Conservation (phyloP, 805 yeast genomes). For the Nakazawaea wyomingensis region DNA sequence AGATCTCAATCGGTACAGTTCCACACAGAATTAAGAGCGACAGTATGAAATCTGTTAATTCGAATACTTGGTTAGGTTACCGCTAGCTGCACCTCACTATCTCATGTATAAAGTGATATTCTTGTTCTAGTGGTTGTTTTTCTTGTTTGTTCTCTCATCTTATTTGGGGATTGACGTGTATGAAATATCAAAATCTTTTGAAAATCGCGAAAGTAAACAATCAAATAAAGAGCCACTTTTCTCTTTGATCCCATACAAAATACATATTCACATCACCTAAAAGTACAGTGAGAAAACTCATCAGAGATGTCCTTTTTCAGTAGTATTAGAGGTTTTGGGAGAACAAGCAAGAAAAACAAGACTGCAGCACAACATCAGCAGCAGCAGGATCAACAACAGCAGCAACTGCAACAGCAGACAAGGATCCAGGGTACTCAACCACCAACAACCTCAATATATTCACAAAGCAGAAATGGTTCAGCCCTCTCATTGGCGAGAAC, state of each 20-base stretch:
- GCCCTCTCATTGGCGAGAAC: conserved; percentile 42
- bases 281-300: too few species aligned
- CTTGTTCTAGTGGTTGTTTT: neutral
- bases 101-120: too few species aligned
- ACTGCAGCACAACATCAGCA: conserved; percentile 4
- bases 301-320: conserved; percentile 33
- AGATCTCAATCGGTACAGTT: too few species aligned
- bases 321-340: conserved; percentile 54
- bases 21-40: too few species aligned
- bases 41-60: too few species aligned
- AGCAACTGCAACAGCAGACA: conserved; percentile 16
- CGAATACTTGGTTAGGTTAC: too few species aligned
- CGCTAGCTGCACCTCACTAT: too few species aligned
- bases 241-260: neutral
- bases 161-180: neutral
- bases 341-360: conserved; percentile 33
- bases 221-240: too few species aligned
- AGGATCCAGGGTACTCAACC: conserved; percentile 18
- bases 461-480: conserved; percentile 37
- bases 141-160: neutral
- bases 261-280: too few species aligned
- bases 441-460: conserved; percentile 25
- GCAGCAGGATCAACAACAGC: conserved; percentile 15
- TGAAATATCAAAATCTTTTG: neutral
- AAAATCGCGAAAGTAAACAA: neutral